Evolutionary conservation across 768 basidiomycete genomes (phyloP).

Genomic region (Cystobasidium ongulense): DNA sequence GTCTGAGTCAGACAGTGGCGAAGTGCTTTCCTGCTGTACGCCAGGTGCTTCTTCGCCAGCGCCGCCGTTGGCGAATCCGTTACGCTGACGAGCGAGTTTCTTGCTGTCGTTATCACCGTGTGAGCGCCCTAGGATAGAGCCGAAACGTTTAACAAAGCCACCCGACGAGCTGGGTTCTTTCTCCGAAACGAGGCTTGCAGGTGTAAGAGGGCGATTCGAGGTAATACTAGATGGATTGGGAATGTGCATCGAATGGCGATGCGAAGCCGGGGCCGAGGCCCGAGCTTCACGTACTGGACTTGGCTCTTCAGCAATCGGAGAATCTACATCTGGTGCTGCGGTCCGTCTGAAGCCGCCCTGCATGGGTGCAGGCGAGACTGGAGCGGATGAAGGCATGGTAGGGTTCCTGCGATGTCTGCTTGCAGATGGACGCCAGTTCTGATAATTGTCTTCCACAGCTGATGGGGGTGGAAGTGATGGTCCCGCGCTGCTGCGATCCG

Average conservation of each 20-base stretch:
- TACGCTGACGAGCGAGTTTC: conserved; percentile 18
- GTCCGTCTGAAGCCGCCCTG: conserved; percentile 27
- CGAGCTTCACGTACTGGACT: not conserved
- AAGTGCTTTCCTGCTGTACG: not conserved
- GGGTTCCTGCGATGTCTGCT: not conserved
- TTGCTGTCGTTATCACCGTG: conserved; percentile 10
- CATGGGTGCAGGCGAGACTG: conserved; percentile 22
- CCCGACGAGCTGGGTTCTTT: not conserved
- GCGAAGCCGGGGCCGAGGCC: not conserved
- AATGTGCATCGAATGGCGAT: conserved; percentile 12
- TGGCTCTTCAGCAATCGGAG: not conserved
- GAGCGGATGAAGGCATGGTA: conserved; percentile 8
- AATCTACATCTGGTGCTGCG: conserved; percentile 17
- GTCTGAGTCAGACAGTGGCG: not conserved
- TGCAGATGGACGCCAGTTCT: not conserved
- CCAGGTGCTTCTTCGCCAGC: not conserved
- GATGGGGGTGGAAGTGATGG: not conserved
- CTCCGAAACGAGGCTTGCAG: not conserved
- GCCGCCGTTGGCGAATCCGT: not conserved
- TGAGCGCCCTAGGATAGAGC: conserved; percentile 8
- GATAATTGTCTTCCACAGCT: not conserved
- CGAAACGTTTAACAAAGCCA: conserved; percentile 15
- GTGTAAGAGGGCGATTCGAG: not conserved
- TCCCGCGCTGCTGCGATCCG: not conserved
- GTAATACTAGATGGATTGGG: too few relatives aligned